phyloP scores from a whole-genome alignment of 225 moss, liverwort and hornwort genomes.

The Marchantia paleacea region DNA sequence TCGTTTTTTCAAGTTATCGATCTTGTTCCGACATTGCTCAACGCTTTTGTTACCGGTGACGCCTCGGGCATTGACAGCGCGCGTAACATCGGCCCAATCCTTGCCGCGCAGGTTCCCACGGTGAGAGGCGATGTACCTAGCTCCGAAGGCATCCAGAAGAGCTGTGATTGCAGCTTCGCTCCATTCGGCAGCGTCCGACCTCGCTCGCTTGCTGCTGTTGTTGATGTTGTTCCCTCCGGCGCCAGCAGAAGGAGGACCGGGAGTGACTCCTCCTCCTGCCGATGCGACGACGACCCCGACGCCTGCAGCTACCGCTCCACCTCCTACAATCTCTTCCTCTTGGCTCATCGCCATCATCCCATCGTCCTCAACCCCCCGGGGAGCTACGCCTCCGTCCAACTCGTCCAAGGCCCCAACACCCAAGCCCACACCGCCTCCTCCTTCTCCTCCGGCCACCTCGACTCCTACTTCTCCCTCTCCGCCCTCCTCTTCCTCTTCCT shows the following conservation, averaged over 20 bases:
- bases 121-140: slow-evolving; percentile 48
- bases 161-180: slow-evolving; percentile 45
- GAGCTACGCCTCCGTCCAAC: slow-evolving; percentile 19
- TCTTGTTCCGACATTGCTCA: slow-evolving; percentile 52
- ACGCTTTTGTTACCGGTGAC: slow-evolving; percentile 37
- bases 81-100: slow-evolving; percentile 51
- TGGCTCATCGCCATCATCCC: slow-evolving; percentile 37
- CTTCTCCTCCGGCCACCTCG: slow-evolving; percentile 11
- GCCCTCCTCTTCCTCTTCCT: slow-evolving; percentile 3
- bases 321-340: slow-evolving; percentile 29
- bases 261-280: slow-evolving; percentile 8
- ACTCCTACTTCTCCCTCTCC: slow-evolving; percentile 1
- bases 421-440: slow-evolving; percentile 9
- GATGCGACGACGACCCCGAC: neutral
- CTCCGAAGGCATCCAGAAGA: slow-evolving; percentile 44
- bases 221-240: slow-evolving; percentile 16
- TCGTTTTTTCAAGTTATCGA: slow-evolving; percentile 50
- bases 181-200: slow-evolving; percentile 52
- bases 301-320: slow-evolving; percentile 13
- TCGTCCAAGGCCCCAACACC: slow-evolving; percentile 2
- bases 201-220: slow-evolving; percentile 22
- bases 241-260: slow-evolving; percentile 11
- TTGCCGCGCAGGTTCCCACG: slow-evolving; percentile 45
- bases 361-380: slow-evolving; percentile 9
- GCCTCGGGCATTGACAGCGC: slow-evolving; percentile 41